phyloP scores from a whole-genome alignment of 306 rosid species.

The Luffa aegyptiaca region DNA sequence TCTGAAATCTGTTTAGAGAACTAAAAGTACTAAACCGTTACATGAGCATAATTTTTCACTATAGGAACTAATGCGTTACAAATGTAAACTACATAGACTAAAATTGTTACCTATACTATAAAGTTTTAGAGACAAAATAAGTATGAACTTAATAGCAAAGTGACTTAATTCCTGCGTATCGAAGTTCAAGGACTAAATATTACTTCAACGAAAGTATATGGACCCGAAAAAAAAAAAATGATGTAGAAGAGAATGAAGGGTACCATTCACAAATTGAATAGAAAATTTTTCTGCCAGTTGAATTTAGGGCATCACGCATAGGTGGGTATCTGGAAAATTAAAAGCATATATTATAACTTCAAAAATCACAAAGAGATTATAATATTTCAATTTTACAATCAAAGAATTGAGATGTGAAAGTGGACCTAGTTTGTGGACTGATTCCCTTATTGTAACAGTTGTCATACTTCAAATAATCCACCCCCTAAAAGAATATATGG shows the following conservation, averaged over 20 bases:
- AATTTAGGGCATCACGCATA: slow-evolving; percentile 79
- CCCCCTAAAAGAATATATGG: slow-evolving; percentile 27
- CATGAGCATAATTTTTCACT: too few relatives aligned
- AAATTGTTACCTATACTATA: too few relatives aligned
- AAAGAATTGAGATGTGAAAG: slow-evolving; percentile 15
- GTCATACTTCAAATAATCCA: slow-evolving; percentile 92
- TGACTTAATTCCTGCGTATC: background rate
- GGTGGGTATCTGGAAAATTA: slow-evolving; percentile 78
- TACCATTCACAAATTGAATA: slow-evolving; percentile 92
- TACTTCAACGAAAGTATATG: too few relatives aligned
- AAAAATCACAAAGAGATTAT: slow-evolving; percentile 13
- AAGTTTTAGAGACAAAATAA: too few relatives aligned
- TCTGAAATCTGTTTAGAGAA: too few relatives aligned
- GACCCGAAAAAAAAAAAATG: too few relatives aligned
- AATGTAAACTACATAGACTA: too few relatives aligned
- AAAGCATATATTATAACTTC: slow-evolving; percentile 2
- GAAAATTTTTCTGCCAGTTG: slow-evolving; percentile 49
- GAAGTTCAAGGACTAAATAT: background rate
- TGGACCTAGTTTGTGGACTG: slow-evolving; percentile 52
- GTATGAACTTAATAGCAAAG: too few relatives aligned
- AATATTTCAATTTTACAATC: background rate
- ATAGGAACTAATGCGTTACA: too few relatives aligned
- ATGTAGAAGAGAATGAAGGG: slow-evolving; percentile 9
- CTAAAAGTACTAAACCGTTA: too few relatives aligned
- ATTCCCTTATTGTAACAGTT: slow-evolving; percentile 79